Base-by-base conservation (phyloP, 192 early-diverging fungal species). In the Coemansia erecta region DNA sequence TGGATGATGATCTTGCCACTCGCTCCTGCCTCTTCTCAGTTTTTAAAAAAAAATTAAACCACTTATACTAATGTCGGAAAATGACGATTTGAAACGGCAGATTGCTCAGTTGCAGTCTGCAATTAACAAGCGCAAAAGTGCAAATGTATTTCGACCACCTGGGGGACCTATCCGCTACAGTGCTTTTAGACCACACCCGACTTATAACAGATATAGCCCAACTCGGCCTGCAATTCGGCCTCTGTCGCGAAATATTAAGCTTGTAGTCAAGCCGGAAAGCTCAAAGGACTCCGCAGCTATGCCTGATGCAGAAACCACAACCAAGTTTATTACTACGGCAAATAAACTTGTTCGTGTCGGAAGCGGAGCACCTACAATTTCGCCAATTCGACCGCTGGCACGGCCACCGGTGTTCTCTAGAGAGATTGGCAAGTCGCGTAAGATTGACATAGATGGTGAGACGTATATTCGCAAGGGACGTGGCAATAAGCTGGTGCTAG, bases 301-400 rank as follows among this genome's bases (percentile, higher is more conserved):
- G 23, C 21, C n/a, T 14, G 44, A n/a, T 19, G 17, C 44, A 22
- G 47, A 1, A 4, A 4, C 21, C 4, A 49, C 47, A 18, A 49
- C 2, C 4, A 8, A 2, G 23, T 23, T 49, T 11, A 22, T 12
- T 18, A 28, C 23, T 39, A 9, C 28, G 23, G 15, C 33, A 42
- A 78, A 78, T 62, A 78, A 71, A 37, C 51, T 78, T 40, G 61
- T 71, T n/a, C 63, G 66, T 6, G 69, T 78, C 1, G 74, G 64
- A 13, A 60, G 58, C 40, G 74, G 61, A 8, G 17, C 53, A 42
- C 22, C 60, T 4, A 4, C 35, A 23, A 28, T 37, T 8, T 37
- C 35, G 35, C 35, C 35, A 37, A 11, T 11, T 37, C 35, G 35
- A 8, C 35, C 35, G 1, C 35, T 4, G 26, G 26, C 4, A 26